Evolutionary conservation across 1,284 basidiomycete species (phyloP), one percentile per base, ranked within the genome.

Genomic region (Cystobasidium pallidum): DNA sequence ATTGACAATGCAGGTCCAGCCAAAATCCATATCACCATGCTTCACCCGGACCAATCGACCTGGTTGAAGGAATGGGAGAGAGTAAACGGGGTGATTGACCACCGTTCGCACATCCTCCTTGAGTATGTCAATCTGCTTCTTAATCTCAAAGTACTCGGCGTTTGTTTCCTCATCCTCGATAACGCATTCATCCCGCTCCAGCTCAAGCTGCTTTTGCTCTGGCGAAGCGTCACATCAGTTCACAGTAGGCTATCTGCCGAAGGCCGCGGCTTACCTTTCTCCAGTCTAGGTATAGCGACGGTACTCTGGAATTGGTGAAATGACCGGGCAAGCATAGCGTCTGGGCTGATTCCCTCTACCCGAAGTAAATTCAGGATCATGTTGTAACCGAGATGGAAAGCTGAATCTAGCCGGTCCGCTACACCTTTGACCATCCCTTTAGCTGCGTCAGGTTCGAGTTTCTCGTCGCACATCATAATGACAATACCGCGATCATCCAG

Each of bases 381-480:
- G 81, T 99, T 99, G 83, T 99, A 99, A 13, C 96, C 95, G 8
- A 99, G 84, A 82, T 98, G 94, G 85, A 99, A 99, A 3, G 96
- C 96, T 21, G 94, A 98, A 82, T 99, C 94, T 73, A 99, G 84
- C 47, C 95, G 86, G 81, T 99, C 96, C 6, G 96, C 94, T 83
- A 97, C 91, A 63, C 96, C 96, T 82, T 98, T 98, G 81, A 99
- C 91, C 96, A 99, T 99, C 68, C 86, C 87, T 84, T 97, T 99
- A 57, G 96, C 95, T 0, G 89, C 87, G 2, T 87, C 82, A 0
- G 96, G 94, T 79, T 99, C 96, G 63, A 99, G 85, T 83, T 96
- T 97, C 83, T 97, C 94, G 82, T 99, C 95, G 80, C 91, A 92
- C 96, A 99, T 99, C 93, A 99, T 93, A 79, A 99, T 98, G 75